Evolutionary conservation across 2,329 filamentous ascomycete genomes (phyloP), one percentile per base, ranked within the genome.

Genomic region (Epichloe gansuensis): DNA sequence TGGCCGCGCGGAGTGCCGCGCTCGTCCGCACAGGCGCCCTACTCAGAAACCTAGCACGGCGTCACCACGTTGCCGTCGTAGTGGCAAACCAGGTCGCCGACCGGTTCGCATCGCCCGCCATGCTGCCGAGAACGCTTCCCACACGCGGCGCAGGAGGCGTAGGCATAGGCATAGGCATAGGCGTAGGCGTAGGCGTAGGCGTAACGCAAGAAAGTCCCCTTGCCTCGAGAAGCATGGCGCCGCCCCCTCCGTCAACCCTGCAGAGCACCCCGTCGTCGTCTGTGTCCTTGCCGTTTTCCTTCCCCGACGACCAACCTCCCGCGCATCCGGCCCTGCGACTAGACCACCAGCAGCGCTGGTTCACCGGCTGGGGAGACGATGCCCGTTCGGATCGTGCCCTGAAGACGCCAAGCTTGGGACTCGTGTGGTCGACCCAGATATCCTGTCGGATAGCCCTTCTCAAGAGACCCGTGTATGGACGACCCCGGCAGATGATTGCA

Each of bases 31-130:
- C 95, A 2, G 87, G 91, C 38, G 78, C 83, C 41, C 73, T 88
- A 49, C 74, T 98, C 23, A 81, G 89, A 38, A 77, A 84, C 40
- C 71, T 97, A 1, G 93, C 93, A 1, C 78, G 80, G 39, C 78
- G 77, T 42, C 74, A 94, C 61, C 76, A 84, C 57, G 73, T 96
- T 45, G 90, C 89, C 25, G 76, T 98, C 31, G 89, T 98, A 1
- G 86, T 96, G 3, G 87, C 91, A 5, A 98, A 98, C 64, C 93
- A 98, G 67, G 91, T 98, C 34, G 87, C 88, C 5, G 93, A 98
- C 68, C 84, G 89, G 4, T 95, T 98, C 60, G 57, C 62, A 50
- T 62, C 62, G 6, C 63, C 61, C 17, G 50, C 47, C 1, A 8
- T 44, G 8, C 46, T 44, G 8, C 46, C 9, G 1, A 21, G 17